Conservation (phyloP, 192 early-diverging fungal genomes). For the Helicostylum pulchrum region DNA sequence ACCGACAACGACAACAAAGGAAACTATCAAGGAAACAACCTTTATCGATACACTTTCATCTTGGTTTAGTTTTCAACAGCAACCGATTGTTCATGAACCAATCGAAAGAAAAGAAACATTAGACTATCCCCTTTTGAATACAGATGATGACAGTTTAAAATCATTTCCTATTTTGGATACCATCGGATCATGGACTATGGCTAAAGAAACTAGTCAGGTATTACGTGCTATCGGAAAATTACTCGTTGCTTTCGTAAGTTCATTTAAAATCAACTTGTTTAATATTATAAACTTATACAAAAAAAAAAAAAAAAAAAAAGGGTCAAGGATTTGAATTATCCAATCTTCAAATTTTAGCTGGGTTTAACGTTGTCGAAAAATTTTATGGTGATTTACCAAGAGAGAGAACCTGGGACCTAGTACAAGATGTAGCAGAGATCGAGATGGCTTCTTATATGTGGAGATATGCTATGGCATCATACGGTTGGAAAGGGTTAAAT, state of each 20-base stretch:
- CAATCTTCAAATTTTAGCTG: slow-evolving; percentile 60
- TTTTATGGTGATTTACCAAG: slow-evolving; percentile 50
- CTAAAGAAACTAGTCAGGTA: slow-evolving; percentile 38
- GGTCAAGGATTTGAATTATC: slow-evolving; percentile 73
- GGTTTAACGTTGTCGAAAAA: slow-evolving; percentile 66
- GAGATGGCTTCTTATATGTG: slow-evolving; percentile 40
- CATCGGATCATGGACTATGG: slow-evolving; percentile 35
- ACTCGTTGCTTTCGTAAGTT: slow-evolving; percentile 35
- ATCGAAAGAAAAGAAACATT: background rate
- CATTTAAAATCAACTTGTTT: background rate
- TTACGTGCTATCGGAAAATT: slow-evolving; percentile 33
- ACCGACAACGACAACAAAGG: no score
- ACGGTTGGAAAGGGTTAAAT: slow-evolving; percentile 71
- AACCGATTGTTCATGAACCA: background rate
- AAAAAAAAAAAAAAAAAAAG: slow-evolving; percentile 23
- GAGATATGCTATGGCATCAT: slow-evolving; percentile 51
- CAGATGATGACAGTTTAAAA: slow-evolving; percentile 34
- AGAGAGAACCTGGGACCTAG: slow-evolving; percentile 43
- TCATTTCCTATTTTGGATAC: slow-evolving; percentile 33
- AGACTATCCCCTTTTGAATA: background rate
- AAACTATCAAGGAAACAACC: background rate
- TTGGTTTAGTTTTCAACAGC: background rate
- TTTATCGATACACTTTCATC: background rate
- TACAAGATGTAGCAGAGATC: slow-evolving; percentile 36
- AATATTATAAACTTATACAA: background rate